Percentiles rank a stretch among this genome's conserved stretches.
phyloP scores from a whole-genome alignment of 208 protist genomes.

The Trypanosomatidae sp. region DNA sequence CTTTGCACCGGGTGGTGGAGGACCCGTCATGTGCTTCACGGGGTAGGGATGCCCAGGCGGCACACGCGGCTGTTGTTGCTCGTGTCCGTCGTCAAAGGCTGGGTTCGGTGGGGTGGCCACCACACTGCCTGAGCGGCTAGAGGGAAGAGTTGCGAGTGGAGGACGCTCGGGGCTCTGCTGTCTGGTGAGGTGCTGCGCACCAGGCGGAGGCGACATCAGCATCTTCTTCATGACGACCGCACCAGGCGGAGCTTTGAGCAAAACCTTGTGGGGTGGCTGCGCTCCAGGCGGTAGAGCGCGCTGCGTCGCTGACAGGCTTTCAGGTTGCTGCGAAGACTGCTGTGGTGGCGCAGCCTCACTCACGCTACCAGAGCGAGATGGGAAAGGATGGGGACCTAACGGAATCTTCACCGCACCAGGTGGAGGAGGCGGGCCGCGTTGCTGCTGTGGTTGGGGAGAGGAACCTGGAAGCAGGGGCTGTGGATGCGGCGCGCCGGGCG shows the following conservation, averaged over 20 bases:
- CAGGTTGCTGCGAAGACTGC: too few species aligned
- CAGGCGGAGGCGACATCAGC: background rate
- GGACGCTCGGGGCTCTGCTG: too few species aligned
- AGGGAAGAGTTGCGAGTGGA: too few species aligned
- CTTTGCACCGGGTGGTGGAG: background rate
- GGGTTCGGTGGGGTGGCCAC: too few species aligned
- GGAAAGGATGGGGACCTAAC: too few species aligned
- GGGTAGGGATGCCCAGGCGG: background rate
- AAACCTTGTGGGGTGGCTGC: background rate
- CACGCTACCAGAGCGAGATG: too few species aligned
- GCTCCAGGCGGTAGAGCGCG: too few species aligned
- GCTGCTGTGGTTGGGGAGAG: background rate
- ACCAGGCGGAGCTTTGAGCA: background rate
- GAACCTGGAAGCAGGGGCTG: too few species aligned
- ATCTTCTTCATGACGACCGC: background rate
- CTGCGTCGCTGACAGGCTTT: too few species aligned
- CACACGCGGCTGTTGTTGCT: background rate
- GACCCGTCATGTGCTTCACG: conserved; percentile 12
- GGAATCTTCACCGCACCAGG: too few species aligned
- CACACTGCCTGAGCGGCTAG: background rate
- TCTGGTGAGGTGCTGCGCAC: background rate
- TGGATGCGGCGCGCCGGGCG: background rate
- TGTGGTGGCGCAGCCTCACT: too few species aligned
- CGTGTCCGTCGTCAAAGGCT: too few species aligned
- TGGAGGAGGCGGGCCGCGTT: background rate